Conservation (phyloP, 306 rosid species). For the Nissolia schottii region DNA sequence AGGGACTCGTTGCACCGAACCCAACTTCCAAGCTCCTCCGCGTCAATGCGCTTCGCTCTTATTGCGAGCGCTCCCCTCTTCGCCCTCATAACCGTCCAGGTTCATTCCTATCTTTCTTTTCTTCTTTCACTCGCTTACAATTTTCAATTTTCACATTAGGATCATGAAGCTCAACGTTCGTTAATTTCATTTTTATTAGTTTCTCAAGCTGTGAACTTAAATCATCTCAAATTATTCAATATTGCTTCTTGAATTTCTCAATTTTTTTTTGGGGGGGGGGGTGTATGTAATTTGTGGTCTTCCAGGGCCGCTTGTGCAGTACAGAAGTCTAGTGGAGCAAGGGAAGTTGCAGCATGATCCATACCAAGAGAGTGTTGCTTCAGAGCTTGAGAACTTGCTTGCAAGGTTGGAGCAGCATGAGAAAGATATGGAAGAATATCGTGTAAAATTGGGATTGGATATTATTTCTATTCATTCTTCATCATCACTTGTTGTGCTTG, state of each 20-base stretch:
- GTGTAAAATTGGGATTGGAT: slow-evolving; percentile 36
- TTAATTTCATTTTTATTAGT: not conserved
- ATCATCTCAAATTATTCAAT: not conserved
- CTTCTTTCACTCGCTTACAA: not conserved
- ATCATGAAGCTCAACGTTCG: not conserved
- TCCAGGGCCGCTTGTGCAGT: slow-evolving; percentile 67
- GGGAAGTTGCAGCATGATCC: slow-evolving; percentile 86
- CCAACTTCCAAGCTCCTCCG: slow-evolving; percentile 13
- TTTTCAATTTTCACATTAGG: not conserved
- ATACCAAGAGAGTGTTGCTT: slow-evolving; percentile 75
- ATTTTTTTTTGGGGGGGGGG: not conserved
- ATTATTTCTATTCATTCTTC: not conserved
- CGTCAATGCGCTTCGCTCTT: slow-evolving; percentile 41
- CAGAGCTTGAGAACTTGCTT: slow-evolving; percentile 63
- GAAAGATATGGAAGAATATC: slow-evolving; percentile 81
- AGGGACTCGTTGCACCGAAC: slow-evolving; percentile 18
- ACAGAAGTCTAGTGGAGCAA: slow-evolving; percentile 58
- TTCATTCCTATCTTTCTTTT: slow-evolving; percentile 14
- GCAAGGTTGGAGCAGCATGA: slow-evolving; percentile 88
- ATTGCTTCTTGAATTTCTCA: not conserved
- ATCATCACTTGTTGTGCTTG: not conserved
- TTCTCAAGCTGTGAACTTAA: not conserved
- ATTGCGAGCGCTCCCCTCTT: slow-evolving; percentile 29
- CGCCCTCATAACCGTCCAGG: slow-evolving; percentile 39
- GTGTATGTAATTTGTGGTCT: not conserved